A percentile compares a stretch with the other conserved stretches of the same genome.
These are phyloP conservation scores for Dimargaris xerosporica DNA, from an alignment of 192 early-diverging fungal genomes.

Conservation along the genomic window DNA sequence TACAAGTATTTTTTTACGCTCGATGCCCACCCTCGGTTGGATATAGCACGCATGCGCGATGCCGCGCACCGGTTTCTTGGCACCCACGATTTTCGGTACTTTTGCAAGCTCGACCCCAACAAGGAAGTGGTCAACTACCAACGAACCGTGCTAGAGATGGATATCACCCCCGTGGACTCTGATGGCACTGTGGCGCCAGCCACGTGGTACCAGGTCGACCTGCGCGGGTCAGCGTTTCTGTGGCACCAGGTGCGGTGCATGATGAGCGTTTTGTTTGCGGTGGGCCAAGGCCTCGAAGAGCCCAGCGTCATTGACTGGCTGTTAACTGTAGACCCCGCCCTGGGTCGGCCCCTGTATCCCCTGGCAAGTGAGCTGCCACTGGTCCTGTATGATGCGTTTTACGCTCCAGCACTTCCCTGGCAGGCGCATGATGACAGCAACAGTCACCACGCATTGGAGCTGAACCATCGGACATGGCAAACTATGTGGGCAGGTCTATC, in stretches of 20 bases:
- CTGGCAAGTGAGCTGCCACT: constrained; percentile 86
- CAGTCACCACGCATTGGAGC: neutral
- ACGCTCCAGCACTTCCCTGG: neutral
- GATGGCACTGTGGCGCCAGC: neutral
- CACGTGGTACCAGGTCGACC: constrained; percentile 39
- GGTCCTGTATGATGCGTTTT: constrained; percentile 66
- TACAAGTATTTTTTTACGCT: constrained; percentile 87
- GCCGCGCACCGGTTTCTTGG: constrained; percentile 59
- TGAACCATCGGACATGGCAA: neutral
- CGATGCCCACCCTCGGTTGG: constrained; percentile 28
- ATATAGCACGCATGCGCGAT: constrained; percentile 60
- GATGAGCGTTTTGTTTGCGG: constrained; percentile 75
- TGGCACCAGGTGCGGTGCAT: constrained; percentile 99
- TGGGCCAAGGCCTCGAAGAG: constrained; percentile 65
- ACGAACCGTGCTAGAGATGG: constrained; percentile 48
- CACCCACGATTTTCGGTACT: constrained; percentile 84
- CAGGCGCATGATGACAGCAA: neutral
- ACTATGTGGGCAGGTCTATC: neutral
- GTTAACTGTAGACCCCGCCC: constrained; percentile 43
- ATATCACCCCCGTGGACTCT: constrained; percentile 30
- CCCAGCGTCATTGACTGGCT: constrained; percentile 51
- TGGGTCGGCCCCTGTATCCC: constrained; percentile 73
- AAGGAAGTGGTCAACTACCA: constrained; percentile 70
- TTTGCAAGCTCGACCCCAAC: constrained; percentile 85
- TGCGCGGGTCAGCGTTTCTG: constrained; percentile 79